Conservation (phyloP, 345 rosid species). For the Populus deltoides region DNA sequence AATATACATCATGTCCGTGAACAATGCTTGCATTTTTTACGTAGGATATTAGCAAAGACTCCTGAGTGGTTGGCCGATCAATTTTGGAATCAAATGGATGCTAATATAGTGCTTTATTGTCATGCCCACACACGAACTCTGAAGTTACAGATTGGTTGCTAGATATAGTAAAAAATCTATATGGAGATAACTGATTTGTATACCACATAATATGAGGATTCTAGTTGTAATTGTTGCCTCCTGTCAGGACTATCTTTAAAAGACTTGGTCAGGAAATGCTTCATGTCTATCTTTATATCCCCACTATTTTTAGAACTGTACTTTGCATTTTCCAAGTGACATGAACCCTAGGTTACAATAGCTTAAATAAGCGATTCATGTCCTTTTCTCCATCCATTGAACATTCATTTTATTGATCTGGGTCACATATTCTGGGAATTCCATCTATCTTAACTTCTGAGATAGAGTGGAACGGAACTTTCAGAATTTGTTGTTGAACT, state of each 20-base stretch:
- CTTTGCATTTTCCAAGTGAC: not conserved
- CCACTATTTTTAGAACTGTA: not conserved
- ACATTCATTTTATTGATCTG: conserved; percentile 1
- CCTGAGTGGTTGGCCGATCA: not conserved
- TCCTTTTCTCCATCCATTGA: conserved; percentile 4
- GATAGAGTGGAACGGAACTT: conserved; percentile 3
- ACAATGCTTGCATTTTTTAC: not conserved
- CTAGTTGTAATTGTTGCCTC: not conserved
- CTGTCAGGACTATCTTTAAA: not conserved
- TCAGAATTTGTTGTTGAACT: not conserved
- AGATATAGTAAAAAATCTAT: not conserved
- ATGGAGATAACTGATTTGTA: not conserved
- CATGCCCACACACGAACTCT: not conserved
- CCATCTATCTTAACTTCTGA: conserved; percentile 13
- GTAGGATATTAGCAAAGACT: not conserved
- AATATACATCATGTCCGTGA: not conserved
- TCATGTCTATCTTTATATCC: not conserved
- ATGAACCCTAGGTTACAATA: not conserved
- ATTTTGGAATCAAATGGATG: not conserved
- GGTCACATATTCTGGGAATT: not conserved
- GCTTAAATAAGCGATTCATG: not conserved
- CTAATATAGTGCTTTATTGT: not conserved
- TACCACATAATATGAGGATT: not conserved
- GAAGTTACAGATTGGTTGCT: not conserved
- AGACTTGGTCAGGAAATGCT: not conserved